Evolutionary conservation across 2,329 filamentous ascomycete species (phyloP), one percentile per base, ranked within the genome.

Genomic region (Colletotrichum costaricense): DNA sequence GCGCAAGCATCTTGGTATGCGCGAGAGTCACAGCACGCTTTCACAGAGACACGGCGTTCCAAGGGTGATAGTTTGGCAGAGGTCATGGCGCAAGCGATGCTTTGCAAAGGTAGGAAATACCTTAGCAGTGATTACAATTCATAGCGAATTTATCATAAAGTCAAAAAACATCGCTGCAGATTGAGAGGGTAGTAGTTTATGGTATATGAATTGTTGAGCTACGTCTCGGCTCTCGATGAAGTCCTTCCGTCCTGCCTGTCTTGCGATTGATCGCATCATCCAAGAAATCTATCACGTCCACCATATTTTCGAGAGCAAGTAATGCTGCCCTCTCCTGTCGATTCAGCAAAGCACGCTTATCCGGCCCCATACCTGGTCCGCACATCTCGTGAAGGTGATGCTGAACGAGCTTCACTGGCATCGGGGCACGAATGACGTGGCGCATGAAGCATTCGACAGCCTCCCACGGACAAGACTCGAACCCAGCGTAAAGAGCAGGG

Each of bases 311-410:
- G 75, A 88, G 84, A 63, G 81, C 84, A 67, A 87, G 84, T 78
- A 93, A 80, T 35, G 81, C 80, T 19, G 80, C 79, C 73, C 91
- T 84, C 79, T 93, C 90, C 78, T 85, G 86, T 78, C 88, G 91
- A n/a, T 78, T 85, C 73, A 93, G 79, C 78, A 92, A 82, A 5
- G 86, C 80, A 2, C 79, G 79, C 80, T 90, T 89, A 77, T 89
- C 84, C 14, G 85, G 78, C 0, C 87, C 86, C 80, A 90, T 87
- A 19, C 89, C 89, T 5, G 89, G 88, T 1, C 84, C 86, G 75
- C 86, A 88, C 92, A 94, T 94, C 82, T 94, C 91, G 69, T 85
- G 86, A 33, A 94, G 79, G 79, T 94, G 92, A 79, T 94, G 92
- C 69, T 91, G 84, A 5, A 89, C 87, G 56, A 94, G 82, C 80